phyloP scores from a whole-genome alignment of 2,329 filamentous ascomycete species.

The Pseudogymnoascus sp. region DNA sequence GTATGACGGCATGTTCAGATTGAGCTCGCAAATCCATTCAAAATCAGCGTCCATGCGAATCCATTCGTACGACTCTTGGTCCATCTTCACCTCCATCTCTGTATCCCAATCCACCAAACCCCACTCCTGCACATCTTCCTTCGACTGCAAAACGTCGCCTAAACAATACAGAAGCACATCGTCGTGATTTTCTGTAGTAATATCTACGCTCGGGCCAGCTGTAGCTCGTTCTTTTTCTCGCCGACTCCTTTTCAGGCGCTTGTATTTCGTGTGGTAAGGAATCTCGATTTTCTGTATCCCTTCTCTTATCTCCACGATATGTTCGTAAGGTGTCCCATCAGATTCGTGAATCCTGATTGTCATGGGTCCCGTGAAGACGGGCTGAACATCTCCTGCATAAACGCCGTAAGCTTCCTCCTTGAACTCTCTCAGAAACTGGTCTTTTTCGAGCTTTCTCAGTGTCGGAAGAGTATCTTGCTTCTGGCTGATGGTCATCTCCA shows the following conservation, averaged over 20 bases:
- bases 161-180: constrained; percentile 85
- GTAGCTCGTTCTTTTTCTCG: constrained; percentile 71
- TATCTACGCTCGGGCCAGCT: constrained; percentile 55
- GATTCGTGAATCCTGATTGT: constrained; percentile 97
- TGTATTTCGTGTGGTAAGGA: constrained; percentile 98
- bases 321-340: constrained; percentile 95
- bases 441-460: constrained; percentile 53
- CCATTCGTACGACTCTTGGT: constrained; percentile 96
- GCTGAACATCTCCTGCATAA: constrained; percentile 60
- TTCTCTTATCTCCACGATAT: constrained; percentile 93
- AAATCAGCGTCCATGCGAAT: constrained; percentile 97
- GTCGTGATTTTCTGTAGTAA: constrained; percentile 58
- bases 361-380: constrained; percentile 92
- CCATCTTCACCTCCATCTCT: constrained; percentile 85
- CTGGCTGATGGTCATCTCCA: constrained; percentile 85
- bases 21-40: constrained; percentile 89
- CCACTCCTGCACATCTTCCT: constrained; percentile 79
- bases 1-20: constrained; percentile 77
- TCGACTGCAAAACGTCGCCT: constrained; percentile 78
- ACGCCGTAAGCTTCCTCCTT: constrained; percentile 70
- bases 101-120: constrained; percentile 80
- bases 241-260: constrained; percentile 83
- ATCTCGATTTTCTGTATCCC: constrained; percentile 82
- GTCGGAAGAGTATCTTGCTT: constrained; percentile 45
- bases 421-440: constrained; percentile 75